Percentiles rank a stretch among this genome's conserved stretches.
Conservation (phyloP, 768 basidiomycete species). For the Lyophyllum decastes region DNA sequence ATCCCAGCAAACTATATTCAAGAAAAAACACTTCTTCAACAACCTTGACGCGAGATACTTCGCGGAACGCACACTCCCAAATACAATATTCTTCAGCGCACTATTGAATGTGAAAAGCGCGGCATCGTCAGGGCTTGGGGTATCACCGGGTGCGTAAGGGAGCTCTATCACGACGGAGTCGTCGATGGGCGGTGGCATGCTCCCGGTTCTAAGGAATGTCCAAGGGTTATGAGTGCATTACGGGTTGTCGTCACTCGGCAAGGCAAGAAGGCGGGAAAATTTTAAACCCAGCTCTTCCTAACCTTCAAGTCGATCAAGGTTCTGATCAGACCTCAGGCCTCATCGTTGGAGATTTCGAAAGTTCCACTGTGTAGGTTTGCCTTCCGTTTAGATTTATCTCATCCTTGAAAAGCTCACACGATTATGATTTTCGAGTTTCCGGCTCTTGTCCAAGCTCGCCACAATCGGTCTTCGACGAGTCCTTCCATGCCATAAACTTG, state of each 20-base stretch:
- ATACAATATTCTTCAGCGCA: slow-evolving; percentile 47
- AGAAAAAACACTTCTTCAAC: not conserved
- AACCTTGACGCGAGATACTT: not conserved
- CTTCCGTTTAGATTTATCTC: no score
- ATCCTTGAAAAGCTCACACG: no score
- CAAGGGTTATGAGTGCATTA: slow-evolving; percentile 3
- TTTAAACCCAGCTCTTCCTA: slow-evolving; percentile 1
- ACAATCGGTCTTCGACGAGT: no score
- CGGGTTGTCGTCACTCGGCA: not conserved
- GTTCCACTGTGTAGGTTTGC: no score
- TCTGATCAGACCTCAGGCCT: no score
- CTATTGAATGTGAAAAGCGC: slow-evolving; percentile 15
- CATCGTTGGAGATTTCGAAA: no score
- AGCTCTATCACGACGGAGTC: slow-evolving; percentile 11
- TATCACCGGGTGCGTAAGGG: not conserved
- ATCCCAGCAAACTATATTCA: slow-evolving; percentile 70
- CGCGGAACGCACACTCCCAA: slow-evolving; percentile 43
- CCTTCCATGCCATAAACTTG: no score
- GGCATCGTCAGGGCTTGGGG: slow-evolving; percentile 1
- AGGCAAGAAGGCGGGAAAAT: not conserved
- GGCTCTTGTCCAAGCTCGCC: no score
- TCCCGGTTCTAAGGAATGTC: not conserved
- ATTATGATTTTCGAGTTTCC: no score
- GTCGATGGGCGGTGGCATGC: slow-evolving; percentile 17
- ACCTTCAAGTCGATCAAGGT: not conserved